Percentiles rank a stretch among this genome's conserved stretches.
These are phyloP conservation scores for Syncephalastrum racemosum DNA, from an alignment of 371 early-diverging fungal genomes.

Conservation along the genomic window DNA sequence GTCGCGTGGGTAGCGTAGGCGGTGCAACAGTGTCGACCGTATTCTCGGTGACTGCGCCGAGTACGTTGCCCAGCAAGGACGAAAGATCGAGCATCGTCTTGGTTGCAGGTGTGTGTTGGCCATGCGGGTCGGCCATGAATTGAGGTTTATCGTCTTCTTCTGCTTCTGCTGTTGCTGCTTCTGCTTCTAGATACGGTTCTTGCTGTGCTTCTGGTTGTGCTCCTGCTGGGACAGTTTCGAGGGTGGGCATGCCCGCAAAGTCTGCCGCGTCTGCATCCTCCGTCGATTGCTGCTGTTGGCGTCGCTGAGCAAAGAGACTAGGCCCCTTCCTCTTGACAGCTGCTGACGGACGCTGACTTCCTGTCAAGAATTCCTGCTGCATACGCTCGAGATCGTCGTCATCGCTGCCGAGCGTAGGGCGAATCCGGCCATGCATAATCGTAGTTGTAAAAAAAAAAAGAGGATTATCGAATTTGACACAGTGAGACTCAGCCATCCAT, in stretches of 20 bases:
- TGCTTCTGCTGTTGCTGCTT: slow-evolving; percentile 22
- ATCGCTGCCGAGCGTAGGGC: slow-evolving; percentile 15
- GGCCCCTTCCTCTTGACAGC: slow-evolving; percentile 36
- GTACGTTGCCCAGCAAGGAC: slow-evolving; percentile 43
- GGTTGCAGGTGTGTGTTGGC: slow-evolving; percentile 27
- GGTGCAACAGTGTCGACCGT: slow-evolving; percentile 23
- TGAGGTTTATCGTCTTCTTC: too few species aligned
- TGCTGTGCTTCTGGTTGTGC: slow-evolving; percentile 1
- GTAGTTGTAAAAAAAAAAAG: not conserved
- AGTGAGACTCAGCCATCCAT: slow-evolving; percentile 1
- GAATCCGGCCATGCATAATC: slow-evolving; percentile 22
- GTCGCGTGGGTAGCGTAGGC: slow-evolving; percentile 21
- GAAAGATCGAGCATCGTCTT: slow-evolving; percentile 51
- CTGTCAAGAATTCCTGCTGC: slow-evolving; percentile 56
- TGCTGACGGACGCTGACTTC: slow-evolving; percentile 46
- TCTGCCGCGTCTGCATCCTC: slow-evolving; percentile 12
- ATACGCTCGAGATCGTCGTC: slow-evolving; percentile 53
- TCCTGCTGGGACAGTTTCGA: slow-evolving; percentile 9
- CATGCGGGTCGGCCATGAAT: too few species aligned
- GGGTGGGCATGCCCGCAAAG: slow-evolving; percentile 20
- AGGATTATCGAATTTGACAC: not conserved
- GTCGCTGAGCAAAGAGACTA: slow-evolving; percentile 44
- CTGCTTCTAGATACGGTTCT: slow-evolving; percentile 6
- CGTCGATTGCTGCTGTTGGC: slow-evolving; percentile 10
- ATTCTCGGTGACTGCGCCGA: slow-evolving; percentile 54